Conservation (phyloP, 2,329 filamentous ascomycete genomes). For the Trichoderma asperellum region DNA sequence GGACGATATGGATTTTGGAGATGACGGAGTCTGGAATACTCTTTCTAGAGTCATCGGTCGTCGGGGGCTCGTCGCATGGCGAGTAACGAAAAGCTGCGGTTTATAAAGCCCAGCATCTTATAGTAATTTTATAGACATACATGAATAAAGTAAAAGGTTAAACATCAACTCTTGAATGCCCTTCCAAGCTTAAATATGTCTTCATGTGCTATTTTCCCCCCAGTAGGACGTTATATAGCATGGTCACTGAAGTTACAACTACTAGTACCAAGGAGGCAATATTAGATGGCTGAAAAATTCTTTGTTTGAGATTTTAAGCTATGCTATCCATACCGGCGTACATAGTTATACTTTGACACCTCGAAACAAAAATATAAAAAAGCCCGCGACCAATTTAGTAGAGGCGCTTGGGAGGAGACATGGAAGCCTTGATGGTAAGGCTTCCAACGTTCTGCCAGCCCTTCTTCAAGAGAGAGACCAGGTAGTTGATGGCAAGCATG, state of each 20-base stretch:
- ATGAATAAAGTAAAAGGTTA: constrained; percentile 11
- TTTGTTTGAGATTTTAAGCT: constrained; percentile 28
- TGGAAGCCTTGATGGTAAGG: constrained; percentile 99
- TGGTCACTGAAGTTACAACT: not conserved
- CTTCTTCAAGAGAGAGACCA: constrained; percentile 99
- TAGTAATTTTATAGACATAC: constrained; percentile 3
- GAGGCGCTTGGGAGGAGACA: constrained; percentile 97
- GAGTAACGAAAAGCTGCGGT: constrained; percentile 64
- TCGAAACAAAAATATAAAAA: constrained; percentile 31
- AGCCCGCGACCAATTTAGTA: constrained; percentile 67
- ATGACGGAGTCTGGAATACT: constrained; percentile 75
- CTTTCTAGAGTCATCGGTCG: constrained; percentile 68
- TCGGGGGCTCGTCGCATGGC: constrained; percentile 65
- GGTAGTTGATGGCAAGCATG: constrained; percentile 99
- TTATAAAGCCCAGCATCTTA: not conserved
- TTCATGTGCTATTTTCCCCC: not conserved
- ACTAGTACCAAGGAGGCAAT: not conserved
- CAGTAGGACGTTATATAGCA: not conserved
- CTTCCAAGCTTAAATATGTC: too few species aligned
- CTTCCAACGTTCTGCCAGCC: constrained; percentile 99
- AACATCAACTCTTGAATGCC: not conserved
- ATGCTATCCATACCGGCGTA: constrained; percentile 10
- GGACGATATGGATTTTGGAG: constrained; percentile 78
- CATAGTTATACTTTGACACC: constrained; percentile 12
- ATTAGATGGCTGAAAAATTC: constrained; percentile 9